phyloP scores from a whole-genome alignment of 2,329 filamentous ascomycete genomes.

The Orbilia blumenaviensis region DNA sequence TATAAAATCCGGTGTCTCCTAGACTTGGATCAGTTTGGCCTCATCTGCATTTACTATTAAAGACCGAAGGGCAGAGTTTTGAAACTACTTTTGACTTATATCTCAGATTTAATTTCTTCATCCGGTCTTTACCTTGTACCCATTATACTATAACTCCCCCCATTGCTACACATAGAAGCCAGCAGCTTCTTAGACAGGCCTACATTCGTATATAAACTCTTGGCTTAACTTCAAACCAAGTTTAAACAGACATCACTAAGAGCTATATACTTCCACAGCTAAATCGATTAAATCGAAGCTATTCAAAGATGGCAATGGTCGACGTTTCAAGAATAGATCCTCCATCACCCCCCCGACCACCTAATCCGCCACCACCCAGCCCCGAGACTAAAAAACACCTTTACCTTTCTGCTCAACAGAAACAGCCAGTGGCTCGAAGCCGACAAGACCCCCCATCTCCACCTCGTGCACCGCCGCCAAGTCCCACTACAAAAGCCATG shows the following conservation, averaged over 20 bases:
- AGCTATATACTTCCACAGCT: no score
- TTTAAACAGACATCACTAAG: no score
- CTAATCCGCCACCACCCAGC: conserved; percentile 42
- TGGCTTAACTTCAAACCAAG: no score
- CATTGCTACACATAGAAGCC: no score
- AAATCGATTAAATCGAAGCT: background rate
- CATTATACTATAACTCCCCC: no score
- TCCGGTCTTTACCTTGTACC: conserved; percentile 8
- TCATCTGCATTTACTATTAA: background rate
- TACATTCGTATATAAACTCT: no score
- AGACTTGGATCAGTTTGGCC: background rate
- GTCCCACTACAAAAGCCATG: conserved; percentile 11
- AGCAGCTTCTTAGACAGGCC: no score
- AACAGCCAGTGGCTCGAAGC: conserved; percentile 16
- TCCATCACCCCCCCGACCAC: conserved; percentile 41
- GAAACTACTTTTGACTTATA: background rate
- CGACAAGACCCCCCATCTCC: conserved; percentile 50
- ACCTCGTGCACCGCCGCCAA: conserved; percentile 44
- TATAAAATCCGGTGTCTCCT: conserved; percentile 38
- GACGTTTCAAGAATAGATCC: conserved; percentile 38
- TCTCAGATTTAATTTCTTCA: background rate
- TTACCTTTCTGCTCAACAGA: background rate
- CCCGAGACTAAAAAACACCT: conserved; percentile 24
- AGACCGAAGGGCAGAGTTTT: background rate
- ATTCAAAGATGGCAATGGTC: background rate